Evolutionary conservation across 2,329 filamentous ascomycete genomes (phyloP).

Genomic region (Thyridium curvatum): DNA sequence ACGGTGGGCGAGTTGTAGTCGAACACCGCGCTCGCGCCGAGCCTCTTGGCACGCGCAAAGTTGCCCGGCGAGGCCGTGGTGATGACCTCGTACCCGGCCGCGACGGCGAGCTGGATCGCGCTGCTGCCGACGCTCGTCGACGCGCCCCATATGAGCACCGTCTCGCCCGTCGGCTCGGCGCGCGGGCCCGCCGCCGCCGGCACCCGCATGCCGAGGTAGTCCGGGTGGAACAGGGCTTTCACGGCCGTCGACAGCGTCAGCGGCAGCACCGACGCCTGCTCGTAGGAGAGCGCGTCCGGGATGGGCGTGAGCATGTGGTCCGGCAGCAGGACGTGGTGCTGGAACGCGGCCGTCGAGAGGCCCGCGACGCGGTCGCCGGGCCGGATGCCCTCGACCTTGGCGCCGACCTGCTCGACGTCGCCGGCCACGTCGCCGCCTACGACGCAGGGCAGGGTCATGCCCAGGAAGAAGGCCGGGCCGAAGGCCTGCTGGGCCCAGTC

Average conservation of each 20-base stretch:
- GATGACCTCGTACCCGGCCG: slow-evolving; percentile 35
- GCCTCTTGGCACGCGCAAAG: slow-evolving; percentile 27
- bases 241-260: slow-evolving; percentile 19
- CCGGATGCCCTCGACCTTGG: too few species aligned
- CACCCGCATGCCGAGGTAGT: slow-evolving; percentile 10
- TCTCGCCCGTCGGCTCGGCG: slow-evolving; percentile 5
- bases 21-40: slow-evolving; percentile 36
- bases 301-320: slow-evolving; percentile 12
- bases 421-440: too few species aligned
- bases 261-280: slow-evolving; percentile 17
- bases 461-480: too few species aligned
- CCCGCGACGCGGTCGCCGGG: too few species aligned
- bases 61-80: slow-evolving; percentile 30
- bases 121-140: slow-evolving; percentile 36
- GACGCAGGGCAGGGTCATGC: too few species aligned
- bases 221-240: slow-evolving; percentile 13
- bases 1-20: slow-evolving; percentile 31
- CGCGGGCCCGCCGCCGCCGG: slow-evolving; percentile 4
- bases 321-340: slow-evolving; percentile 14
- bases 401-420: too few species aligned
- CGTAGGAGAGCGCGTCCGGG: slow-evolving; percentile 14
- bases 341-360: slow-evolving; percentile 15
- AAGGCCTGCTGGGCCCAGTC: too few species aligned
- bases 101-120: slow-evolving; percentile 34
- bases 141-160: slow-evolving; percentile 40